These are phyloP conservation scores for Fusarium chlamydosporum DNA, from an alignment of 2,329 filamentous ascomycete genomes.

Conservation along the genomic window DNA sequence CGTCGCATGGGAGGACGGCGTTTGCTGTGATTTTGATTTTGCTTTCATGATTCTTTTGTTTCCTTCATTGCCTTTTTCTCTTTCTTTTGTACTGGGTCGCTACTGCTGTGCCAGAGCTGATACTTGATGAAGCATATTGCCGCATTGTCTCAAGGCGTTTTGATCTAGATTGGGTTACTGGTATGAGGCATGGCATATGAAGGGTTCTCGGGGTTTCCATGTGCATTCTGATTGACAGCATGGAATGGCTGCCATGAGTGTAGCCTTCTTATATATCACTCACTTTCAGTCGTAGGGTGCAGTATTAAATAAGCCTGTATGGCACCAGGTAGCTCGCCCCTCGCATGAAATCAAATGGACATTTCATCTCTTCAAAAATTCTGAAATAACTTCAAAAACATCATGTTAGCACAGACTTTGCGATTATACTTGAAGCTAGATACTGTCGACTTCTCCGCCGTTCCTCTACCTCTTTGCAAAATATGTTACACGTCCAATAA, in stretches of 20 bases:
- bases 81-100: conserved; percentile 42
- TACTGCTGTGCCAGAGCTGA: conserved; percentile 36
- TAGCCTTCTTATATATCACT: conserved; percentile 41
- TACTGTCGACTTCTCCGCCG: conserved; percentile 46
- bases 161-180: conserved; percentile 45
- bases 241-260: conserved; percentile 20
- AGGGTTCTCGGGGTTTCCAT: conserved; percentile 32
- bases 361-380: conserved; percentile 5
- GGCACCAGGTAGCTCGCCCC: conserved; percentile 37
- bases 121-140: conserved; percentile 47
- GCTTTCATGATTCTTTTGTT: background rate
- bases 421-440: conserved; percentile 39
- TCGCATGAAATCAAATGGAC: conserved; percentile 27
- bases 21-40: conserved; percentile 46
- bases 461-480: conserved; percentile 53
- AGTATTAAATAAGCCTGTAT: conserved; percentile 27
- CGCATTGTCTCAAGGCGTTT: conserved; percentile 50
- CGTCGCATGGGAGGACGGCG: conserved; percentile 58
- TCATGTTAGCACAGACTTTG: conserved; percentile 26
- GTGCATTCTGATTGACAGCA: conserved; percentile 24
- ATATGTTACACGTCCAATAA: conserved; percentile 56
- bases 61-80: conserved; percentile 6
- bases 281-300: conserved; percentile 32
- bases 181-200: conserved; percentile 30
- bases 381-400: background rate